phyloP scores from a whole-genome alignment of 139 green algal genomes.

The Chlorella sp. region DNA sequence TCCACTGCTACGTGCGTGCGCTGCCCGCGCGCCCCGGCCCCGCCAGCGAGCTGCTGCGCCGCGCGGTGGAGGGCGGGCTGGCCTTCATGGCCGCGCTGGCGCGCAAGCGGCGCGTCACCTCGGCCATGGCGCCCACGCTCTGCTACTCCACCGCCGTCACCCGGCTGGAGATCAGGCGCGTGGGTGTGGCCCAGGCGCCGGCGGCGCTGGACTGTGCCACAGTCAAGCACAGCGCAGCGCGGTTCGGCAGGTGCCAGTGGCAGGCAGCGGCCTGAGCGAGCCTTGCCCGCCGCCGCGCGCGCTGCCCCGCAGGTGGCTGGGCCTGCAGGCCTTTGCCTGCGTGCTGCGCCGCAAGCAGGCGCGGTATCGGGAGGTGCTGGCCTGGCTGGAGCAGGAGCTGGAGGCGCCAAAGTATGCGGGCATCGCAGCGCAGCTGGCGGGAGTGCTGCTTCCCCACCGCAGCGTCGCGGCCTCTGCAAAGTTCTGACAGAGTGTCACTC shows the following conservation, averaged over 20 bases:
- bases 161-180: conserved; percentile 16
- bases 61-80: conserved; percentile 30
- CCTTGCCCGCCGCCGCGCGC: not conserved
- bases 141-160: conserved; percentile 13
- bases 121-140: not conserved
- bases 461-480: conserved; percentile 32
- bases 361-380: conserved; percentile 39
- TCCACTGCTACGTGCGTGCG: conserved; percentile 70
- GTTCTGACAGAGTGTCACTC: too few species aligned
- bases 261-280: too few species aligned
- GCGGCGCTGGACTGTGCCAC: too few species aligned
- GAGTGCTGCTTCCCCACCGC: conserved; percentile 36
- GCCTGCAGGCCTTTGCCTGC: conserved; percentile 61
- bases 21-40: conserved; percentile 33
- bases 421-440: conserved; percentile 43
- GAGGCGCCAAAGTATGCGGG: conserved; percentile 18
- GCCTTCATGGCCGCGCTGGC: conserved; percentile 20
- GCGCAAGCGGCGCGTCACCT: conserved; percentile 16
- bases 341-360: conserved; percentile 66
- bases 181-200: too few species aligned
- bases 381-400: conserved; percentile 41
- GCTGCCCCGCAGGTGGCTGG: conserved; percentile 56
- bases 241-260: too few species aligned
- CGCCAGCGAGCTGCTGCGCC: conserved; percentile 13
- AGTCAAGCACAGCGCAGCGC: too few species aligned